These are phyloP conservation scores for Aureobasidium pullulans DNA, from an alignment of 2,329 filamentous ascomycete genomes.

Conservation along the genomic window DNA sequence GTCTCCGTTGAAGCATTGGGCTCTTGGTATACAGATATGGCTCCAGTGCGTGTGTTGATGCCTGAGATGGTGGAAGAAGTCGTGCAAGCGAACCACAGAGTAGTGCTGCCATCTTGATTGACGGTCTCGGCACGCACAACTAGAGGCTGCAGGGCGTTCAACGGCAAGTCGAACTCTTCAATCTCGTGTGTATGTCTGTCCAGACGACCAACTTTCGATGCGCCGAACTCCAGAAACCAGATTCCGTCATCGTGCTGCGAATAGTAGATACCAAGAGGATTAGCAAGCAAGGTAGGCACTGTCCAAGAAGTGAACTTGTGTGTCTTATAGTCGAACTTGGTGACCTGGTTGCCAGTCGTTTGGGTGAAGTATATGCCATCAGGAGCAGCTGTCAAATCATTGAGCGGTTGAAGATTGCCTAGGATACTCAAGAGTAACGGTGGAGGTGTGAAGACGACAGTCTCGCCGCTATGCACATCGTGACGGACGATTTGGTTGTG, in stretches of 20 bases:
- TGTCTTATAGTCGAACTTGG: constrained; percentile 17
- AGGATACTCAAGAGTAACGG: constrained; percentile 13
- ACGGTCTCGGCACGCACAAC: background rate
- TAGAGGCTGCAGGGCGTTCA: background rate
- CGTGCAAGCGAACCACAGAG: constrained; percentile 5
- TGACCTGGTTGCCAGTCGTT: constrained; percentile 19
- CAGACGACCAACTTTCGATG: background rate
- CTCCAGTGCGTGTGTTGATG: background rate
- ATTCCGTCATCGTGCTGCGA: background rate
- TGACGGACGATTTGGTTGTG: constrained; percentile 22
- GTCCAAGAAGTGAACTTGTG: constrained; percentile 17
- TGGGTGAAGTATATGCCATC: constrained; percentile 20
- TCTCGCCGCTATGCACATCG: constrained; percentile 15
- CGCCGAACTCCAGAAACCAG: background rate
- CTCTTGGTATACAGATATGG: background rate
- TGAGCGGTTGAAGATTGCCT: constrained; percentile 20
- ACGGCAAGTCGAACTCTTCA: background rate
- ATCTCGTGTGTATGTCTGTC: background rate
- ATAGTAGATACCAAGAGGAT: constrained; percentile 18
- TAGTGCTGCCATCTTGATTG: background rate
- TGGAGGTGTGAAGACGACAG: constrained; percentile 19
- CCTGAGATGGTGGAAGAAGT: background rate
- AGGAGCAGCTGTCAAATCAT: constrained; percentile 19
- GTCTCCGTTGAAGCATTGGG: constrained; percentile 3
- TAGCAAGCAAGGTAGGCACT: constrained; percentile 17